These are phyloP conservation scores for Botrytis porri DNA, from an alignment of 2,329 filamentous ascomycete species.

Conservation along the genomic window DNA sequence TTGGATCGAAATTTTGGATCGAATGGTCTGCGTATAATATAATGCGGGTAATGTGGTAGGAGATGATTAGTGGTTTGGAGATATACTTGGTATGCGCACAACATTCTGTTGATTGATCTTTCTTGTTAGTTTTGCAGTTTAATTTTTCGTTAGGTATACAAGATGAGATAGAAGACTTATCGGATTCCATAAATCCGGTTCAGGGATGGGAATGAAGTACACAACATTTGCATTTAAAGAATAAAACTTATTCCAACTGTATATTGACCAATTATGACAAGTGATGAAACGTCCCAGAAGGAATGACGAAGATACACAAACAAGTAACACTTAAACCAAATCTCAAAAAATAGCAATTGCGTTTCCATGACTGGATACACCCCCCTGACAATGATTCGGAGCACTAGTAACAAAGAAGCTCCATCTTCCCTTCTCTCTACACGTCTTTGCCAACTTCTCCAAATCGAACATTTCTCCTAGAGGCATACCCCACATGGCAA, in stretches of 20 bases:
- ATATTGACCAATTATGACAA: background rate
- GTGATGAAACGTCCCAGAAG: no score
- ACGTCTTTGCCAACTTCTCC: slow-evolving; percentile 35
- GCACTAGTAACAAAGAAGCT: slow-evolving; percentile 38
- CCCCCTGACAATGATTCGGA: slow-evolving; percentile 45
- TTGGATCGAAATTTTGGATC: no score
- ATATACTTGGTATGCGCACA: background rate
- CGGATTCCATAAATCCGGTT: background rate
- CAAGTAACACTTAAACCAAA: no score
- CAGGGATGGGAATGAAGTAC: background rate
- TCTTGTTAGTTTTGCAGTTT: background rate
- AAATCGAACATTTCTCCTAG: slow-evolving; percentile 39
- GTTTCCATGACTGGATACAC: slow-evolving; percentile 49
- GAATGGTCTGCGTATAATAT: no score
- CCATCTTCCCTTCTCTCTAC: slow-evolving; percentile 36
- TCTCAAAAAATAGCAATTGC: slow-evolving; percentile 44
- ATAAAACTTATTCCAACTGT: background rate
- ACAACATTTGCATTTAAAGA: background rate
- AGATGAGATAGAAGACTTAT: background rate
- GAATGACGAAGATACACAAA: background rate
- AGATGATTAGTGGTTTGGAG: no score
- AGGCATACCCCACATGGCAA: slow-evolving; percentile 38
- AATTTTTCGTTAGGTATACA: background rate
- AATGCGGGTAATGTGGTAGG: no score
- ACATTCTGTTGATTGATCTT: background rate